These are phyloP conservation scores for Lepidium africanum DNA, from an alignment of 345 rosid species.

Conservation along the genomic window DNA sequence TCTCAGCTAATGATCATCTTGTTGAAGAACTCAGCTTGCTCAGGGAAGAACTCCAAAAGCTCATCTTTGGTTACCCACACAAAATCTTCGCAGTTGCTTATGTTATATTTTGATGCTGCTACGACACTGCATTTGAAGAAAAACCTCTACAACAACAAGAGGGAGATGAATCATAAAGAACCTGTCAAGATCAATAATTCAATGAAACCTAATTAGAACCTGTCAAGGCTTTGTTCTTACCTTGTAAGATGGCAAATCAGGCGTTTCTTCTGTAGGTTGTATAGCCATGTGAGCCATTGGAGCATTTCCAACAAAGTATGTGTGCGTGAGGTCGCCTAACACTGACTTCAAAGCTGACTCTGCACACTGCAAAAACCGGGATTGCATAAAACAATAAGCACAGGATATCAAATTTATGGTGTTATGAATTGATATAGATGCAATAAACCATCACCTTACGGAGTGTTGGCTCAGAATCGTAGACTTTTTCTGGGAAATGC, in stretches of 20 bases:
- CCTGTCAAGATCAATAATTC: background rate
- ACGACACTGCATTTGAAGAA: constrained; percentile 91
- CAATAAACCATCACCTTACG: constrained; percentile 32
- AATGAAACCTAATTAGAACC: background rate
- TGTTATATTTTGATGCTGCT: constrained; percentile 55
- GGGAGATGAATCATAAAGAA: background rate
- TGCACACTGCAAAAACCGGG: constrained; percentile 56
- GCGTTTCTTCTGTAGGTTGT: constrained; percentile 33
- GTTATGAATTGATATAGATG: background rate
- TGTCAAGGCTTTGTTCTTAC: constrained; percentile 25
- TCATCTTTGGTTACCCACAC: constrained; percentile 97
- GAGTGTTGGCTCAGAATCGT: constrained; percentile 83
- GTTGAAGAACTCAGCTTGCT: constrained; percentile 57
- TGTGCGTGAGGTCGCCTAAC: constrained; percentile 69
- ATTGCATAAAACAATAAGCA: background rate
- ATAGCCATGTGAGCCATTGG: constrained; percentile 87
- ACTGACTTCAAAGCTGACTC: constrained; percentile 79
- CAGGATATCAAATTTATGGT: background rate
- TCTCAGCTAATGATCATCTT: constrained; percentile 85
- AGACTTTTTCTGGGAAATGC: constrained; percentile 93
- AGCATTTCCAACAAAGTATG: constrained; percentile 94
- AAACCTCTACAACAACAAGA: constrained; percentile 49
- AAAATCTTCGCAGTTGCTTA: constrained; percentile 66
- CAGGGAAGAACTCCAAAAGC: constrained; percentile 73
- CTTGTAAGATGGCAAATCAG: constrained; percentile 47